A percentile compares a stretch with the other conserved stretches of the same genome.
These are phyloP conservation scores for Candida labiduridarum DNA, from an alignment of 1,139 yeast species.

Conservation along the genomic window DNA sequence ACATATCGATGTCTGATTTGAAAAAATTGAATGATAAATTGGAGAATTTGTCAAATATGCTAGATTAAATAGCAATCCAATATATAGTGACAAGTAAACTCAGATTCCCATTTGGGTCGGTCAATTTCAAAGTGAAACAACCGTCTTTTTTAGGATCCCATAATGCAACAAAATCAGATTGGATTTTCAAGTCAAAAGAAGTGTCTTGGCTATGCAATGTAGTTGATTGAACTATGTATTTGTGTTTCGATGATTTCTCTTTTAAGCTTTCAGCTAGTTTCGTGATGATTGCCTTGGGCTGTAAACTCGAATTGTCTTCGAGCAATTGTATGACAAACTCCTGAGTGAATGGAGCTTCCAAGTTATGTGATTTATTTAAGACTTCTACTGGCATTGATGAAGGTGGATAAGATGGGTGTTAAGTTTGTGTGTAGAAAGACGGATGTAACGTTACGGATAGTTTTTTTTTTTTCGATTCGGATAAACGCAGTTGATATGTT, in stretches of 20 bases:
- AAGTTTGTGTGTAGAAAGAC: background rate
- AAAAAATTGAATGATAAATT: constrained; percentile 28
- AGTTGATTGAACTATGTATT: constrained; percentile 35
- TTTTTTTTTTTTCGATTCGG: constrained; percentile 2
- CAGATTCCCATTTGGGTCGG: constrained; percentile 7
- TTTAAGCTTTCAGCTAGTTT: constrained; percentile 22
- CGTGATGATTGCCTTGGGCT: constrained; percentile 10
- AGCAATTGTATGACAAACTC: constrained; percentile 14
- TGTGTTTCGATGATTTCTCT: constrained; percentile 39
- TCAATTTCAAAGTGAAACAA: constrained; percentile 26
- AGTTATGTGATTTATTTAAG: constrained; percentile 11
- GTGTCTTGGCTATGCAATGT: constrained; percentile 9
- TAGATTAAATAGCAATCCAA: constrained; percentile 31
- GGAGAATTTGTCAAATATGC: constrained; percentile 27
- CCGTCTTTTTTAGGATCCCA: constrained; percentile 48
- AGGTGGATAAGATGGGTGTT: background rate
- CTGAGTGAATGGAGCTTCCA: constrained; percentile 17
- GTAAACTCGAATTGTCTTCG: background rate
- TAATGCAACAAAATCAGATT: constrained; percentile 35
- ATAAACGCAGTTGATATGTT: background rate
- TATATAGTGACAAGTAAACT: constrained; percentile 28
- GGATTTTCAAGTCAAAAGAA: constrained; percentile 20
- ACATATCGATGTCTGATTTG: constrained; percentile 15
- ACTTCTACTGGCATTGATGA: constrained; percentile 1
- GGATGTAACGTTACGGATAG: background rate